Evolutionary conservation across 1,284 basidiomycete genomes (phyloP), one percentile per base, ranked within the genome.

Genomic region (Cryptococcus amylolentus): DNA sequence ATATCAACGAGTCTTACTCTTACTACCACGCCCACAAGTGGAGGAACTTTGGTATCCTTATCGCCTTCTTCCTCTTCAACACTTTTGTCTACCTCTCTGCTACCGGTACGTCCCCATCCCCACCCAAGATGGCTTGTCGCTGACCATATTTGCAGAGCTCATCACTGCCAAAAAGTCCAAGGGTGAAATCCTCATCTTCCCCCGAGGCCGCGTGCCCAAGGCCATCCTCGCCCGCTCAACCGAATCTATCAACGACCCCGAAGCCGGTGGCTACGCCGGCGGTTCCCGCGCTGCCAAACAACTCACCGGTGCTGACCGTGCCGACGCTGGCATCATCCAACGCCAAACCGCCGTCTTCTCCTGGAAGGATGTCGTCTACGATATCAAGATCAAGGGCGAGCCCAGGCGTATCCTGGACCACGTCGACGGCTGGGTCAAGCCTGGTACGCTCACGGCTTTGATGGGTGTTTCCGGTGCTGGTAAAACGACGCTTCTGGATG

Each of bases 401-500:
- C 78, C 80, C 4, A 82, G 86, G 28, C 79, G 80, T 49, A 81
- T 94, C 7, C 78, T 94, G 56, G 83, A 91, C 66, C 82, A 90
- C 62, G 84, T 95, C 7, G 87, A 85, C 54, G 92, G 92, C 0
- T 94, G 84, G 73, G 90, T 91, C 42, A 84, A 83, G 20, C 89
- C 89, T 0, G 88, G 88, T 6, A 89, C 86, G 66, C 78, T 94
- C 55, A 91, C 91, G 80, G 65, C 83, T 55, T 65, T 71, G 5
- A 79, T 79, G 71, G 60, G 53, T 40, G 87, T 88, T 55, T 88
- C 87, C 14, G 92, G 91, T 43, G 82, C 82, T 9, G 82, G 82
- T 28, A 88, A 88, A 82, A 91, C 88, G 1, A 90, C 88, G 0
- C 77, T 92, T 0, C 79, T 94, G 50, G 91, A 95, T 70, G 89